A percentile compares a stretch with the other conserved stretches of the same genome.
phyloP scores from a whole-genome alignment of 306 rosid species.

The Delonix regia region DNA sequence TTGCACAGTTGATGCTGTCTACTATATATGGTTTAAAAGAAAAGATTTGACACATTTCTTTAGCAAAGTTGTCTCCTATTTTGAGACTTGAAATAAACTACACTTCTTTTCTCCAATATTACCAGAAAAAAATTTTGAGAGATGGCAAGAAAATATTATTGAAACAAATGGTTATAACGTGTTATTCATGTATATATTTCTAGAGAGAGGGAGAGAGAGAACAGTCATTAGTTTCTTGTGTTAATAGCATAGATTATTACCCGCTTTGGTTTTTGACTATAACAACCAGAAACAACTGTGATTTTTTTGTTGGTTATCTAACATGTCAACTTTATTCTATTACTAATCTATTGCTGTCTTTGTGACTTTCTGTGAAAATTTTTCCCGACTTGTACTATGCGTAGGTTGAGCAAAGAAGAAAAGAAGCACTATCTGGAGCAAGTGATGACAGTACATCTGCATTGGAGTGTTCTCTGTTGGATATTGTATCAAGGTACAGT shows the following conservation, averaged over 20 bases:
- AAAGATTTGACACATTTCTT: no score
- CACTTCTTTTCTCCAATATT: neutral
- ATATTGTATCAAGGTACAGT: conserved; percentile 88
- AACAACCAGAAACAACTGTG: neutral
- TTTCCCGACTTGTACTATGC: conserved; percentile 17
- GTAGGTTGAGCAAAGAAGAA: conserved; percentile 91
- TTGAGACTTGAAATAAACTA: neutral
- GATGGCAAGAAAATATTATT: conserved; percentile 27
- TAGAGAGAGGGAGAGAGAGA: no score
- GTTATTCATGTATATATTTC: no score
- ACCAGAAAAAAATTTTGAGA: conserved; percentile 17
- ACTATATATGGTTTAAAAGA: no score
- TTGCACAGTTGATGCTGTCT: no score
- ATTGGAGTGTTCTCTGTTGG: conserved; percentile 73
- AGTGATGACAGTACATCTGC: conserved; percentile 71
- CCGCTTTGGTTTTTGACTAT: neutral
- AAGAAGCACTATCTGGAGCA: conserved; percentile 75
- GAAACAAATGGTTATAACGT: neutral
- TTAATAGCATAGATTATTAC: conserved; percentile 6
- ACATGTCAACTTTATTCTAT: neutral
- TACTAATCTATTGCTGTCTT: neutral
- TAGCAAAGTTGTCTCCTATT: neutral
- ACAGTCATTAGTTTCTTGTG: conserved; percentile 5
- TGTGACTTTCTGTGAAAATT: neutral
- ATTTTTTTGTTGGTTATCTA: neutral